Evolutionary conservation across 176 grass and related monocot species (phyloP), one percentile per base, ranked within the genome.

Genomic region (Phoenix dactylifera): DNA sequence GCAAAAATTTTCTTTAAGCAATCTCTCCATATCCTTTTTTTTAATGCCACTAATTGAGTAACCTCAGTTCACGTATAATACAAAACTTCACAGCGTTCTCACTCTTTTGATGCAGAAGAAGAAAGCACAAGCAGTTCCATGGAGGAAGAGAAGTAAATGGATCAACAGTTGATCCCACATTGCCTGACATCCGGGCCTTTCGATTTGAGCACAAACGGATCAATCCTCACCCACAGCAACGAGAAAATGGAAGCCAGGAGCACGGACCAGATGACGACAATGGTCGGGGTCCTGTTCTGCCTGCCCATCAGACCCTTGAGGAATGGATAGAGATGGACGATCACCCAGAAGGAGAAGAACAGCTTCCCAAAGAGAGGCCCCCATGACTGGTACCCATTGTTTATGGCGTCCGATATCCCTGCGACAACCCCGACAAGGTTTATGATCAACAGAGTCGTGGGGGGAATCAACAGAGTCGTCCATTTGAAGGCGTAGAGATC

Each of bases 401-500:
- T 95, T 56, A 95, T 95, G 58, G 90, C 90, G 44, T 95, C 90
- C 1, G 90, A 95, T 74, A 95, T 67, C 60, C 90, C 90, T 4
- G 90, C 90, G 1, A 95, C 86, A 49, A 95, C 90, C 28, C 90
- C 90, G 48, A 95, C 89, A 65, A 95, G 73, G 82, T 95, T 95
- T 72, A 95, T 83, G 67, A 95, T 76, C 59, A 95, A 73, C 24
- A 95, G 74, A 24, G 90, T 95, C 0, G 90, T 95, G 4, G 90
- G 90, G 4, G 90, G 90, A 39, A 95, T 95, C 57, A 95, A 79
- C 59, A 95, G 90, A 32, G 86, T 95, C 58, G 93, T 98, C 93
- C 93, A 92, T 72, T 98, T 98, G 84, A 98, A 98, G 24, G 76
- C 64, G 64, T 98, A 98, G 30, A 98, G 87, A 53, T 98, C 94